Percentiles rank a stretch among this genome's conserved stretches.
Evolutionary conservation across 306 rosid species (phyloP).

Genomic region (Prunus campanulata): DNA sequence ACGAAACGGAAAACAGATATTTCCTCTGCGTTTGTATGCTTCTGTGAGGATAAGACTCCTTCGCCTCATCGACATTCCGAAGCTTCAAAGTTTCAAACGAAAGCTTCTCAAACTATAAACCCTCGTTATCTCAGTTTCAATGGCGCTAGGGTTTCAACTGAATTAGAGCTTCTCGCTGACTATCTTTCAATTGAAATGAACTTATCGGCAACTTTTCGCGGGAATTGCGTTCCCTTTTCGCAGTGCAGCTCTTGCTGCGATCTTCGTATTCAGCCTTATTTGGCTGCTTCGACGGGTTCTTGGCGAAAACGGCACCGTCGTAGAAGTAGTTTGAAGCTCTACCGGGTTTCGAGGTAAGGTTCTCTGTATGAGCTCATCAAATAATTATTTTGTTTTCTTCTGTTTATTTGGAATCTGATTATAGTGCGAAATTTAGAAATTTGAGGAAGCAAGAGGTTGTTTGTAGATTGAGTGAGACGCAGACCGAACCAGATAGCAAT

Average conservation of each 20-base stretch:
- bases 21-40: neutral
- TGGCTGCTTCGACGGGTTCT: slow-evolving; percentile 27
- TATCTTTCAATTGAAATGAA: slow-evolving; percentile 36
- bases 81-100: neutral
- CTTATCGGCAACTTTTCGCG: slow-evolving; percentile 52
- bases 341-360: slow-evolving; percentile 41
- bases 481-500: slow-evolving; percentile 48
- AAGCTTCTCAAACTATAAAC: neutral
- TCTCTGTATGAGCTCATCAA: neutral
- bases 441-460: slow-evolving; percentile 43
- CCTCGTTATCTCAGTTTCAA: slow-evolving; percentile 19
- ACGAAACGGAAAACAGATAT: slow-evolving; percentile 32
- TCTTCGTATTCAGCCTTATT: slow-evolving; percentile 52
- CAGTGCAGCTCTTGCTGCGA: slow-evolving; percentile 63
- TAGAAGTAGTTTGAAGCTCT: slow-evolving; percentile 32
- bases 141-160: slow-evolving; percentile 56
- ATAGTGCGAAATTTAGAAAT: slow-evolving; percentile 16
- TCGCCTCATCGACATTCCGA: neutral
- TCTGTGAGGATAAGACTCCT: slow-evolving; percentile 6
- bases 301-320: slow-evolving; percentile 27
- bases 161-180: slow-evolving; percentile 22
- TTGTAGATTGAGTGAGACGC: slow-evolving; percentile 63
- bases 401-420: slow-evolving; percentile 14
- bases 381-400: neutral
- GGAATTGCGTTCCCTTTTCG: slow-evolving; percentile 49